Conservation (phyloP, 2,329 filamentous ascomycete species). For the Tympanopsis confertula region DNA sequence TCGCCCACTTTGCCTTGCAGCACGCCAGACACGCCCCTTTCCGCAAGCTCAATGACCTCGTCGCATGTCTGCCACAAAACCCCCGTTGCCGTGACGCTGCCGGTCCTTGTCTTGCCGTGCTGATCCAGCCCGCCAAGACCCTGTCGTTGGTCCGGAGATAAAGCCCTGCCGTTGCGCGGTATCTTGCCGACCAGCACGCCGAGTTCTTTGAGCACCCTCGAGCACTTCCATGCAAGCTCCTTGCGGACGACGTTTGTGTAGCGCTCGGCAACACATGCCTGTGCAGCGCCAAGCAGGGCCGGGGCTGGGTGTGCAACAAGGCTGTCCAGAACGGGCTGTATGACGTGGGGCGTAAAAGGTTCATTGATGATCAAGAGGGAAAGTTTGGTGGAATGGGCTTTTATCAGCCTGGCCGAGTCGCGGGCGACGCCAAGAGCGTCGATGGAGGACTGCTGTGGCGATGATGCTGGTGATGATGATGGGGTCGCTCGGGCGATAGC, state of each 20-base stretch:
- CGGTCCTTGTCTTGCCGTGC: constrained; percentile 25
- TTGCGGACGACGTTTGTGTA: constrained; percentile 53
- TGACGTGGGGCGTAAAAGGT: constrained; percentile 72
- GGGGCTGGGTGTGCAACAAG: constrained; percentile 65
- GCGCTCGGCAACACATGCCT: constrained; percentile 46
- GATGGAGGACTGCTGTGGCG: too few relatives aligned
- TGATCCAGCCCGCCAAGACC: constrained; percentile 22
- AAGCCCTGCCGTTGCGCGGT: constrained; percentile 40
- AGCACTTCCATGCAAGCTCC: constrained; percentile 50
- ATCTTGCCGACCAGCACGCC: constrained; percentile 47
- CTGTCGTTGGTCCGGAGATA: constrained; percentile 33
- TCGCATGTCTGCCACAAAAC: constrained; percentile 80
- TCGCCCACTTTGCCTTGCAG: constrained; percentile 62
- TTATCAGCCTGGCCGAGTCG: constrained; percentile 62
- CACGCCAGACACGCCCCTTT: constrained; percentile 57
- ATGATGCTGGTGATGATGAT: too few relatives aligned
- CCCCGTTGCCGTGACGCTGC: constrained; percentile 56
- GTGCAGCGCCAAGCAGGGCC: constrained; percentile 58
- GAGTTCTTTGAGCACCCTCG: constrained; percentile 52
- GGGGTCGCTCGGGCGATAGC: too few relatives aligned
- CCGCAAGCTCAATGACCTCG: constrained; percentile 49
- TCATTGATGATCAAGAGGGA: constrained; percentile 77
- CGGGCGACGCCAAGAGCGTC: constrained; percentile 57
- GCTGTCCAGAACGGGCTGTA: constrained; percentile 59
- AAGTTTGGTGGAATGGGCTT: constrained; percentile 76